These are phyloP conservation scores for Plasmodium adleri DNA, from an alignment of 169 alveolate genomes.

Conservation along the genomic window DNA sequence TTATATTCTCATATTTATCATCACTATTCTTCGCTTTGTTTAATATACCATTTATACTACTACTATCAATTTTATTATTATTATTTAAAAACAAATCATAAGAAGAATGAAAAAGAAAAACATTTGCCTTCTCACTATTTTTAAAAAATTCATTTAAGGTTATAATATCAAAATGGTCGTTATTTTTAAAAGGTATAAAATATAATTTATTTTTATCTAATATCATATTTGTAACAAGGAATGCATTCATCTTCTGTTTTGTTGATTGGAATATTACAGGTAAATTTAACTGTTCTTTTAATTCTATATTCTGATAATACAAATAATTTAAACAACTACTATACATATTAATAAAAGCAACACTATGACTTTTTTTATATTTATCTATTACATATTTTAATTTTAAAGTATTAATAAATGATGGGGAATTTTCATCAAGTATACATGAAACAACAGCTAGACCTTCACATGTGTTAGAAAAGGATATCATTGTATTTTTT, in stretches of 20 bases:
- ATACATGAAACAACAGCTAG: constrained; percentile 47
- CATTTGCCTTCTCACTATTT: not conserved
- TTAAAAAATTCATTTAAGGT: constrained; percentile 6
- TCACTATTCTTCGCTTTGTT: not conserved
- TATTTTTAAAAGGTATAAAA: constrained; percentile 10
- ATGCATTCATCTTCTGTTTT: not conserved
- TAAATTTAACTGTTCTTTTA: no score
- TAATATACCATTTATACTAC: constrained; percentile 2
- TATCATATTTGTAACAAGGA: constrained; percentile 5
- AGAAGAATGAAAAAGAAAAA: constrained; percentile 25
- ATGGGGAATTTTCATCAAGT: constrained; percentile 20
- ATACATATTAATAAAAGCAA: constrained; percentile 33
- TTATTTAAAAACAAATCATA: not conserved
- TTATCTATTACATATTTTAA: constrained; percentile 33
- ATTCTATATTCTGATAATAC: constrained; percentile 9
- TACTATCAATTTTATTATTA: not conserved
- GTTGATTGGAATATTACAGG: no score
- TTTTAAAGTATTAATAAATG: constrained; percentile 41
- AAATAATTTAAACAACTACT: constrained; percentile 5
- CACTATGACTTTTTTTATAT: constrained; percentile 12
- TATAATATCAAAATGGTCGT: constrained; percentile 5
- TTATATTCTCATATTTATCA: no score
- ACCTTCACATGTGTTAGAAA: constrained; percentile 38
- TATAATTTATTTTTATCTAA: constrained; percentile 10
- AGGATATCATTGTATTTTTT: constrained; percentile 38